Percentiles rank a stretch among this genome's conserved stretches.
Evolutionary conservation across 2,329 filamentous ascomycete species (phyloP).

Genomic region (Penicillium capsulatum): DNA sequence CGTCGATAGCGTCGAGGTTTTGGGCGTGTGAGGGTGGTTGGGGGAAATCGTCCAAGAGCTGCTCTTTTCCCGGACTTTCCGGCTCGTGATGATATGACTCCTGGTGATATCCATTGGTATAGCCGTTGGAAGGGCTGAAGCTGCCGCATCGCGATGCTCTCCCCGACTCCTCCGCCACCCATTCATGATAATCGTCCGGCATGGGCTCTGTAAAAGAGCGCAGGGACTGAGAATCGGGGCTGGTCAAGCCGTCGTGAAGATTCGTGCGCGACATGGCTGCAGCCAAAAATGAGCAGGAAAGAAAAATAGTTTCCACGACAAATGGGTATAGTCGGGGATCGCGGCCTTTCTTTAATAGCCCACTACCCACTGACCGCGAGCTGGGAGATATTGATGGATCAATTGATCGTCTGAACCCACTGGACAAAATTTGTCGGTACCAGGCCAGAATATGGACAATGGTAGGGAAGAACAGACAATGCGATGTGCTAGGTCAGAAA

Average conservation of each 20-base stretch:
- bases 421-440: background rate
- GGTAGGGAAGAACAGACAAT: constrained; percentile 2
- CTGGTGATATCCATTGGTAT: no score
- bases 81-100: background rate
- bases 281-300: no score
- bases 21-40: constrained; percentile 18
- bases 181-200: constrained; percentile 23
- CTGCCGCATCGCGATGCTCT: constrained; percentile 11
- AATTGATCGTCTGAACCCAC: constrained; percentile 13
- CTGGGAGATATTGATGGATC: constrained; percentile 24
- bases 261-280: constrained; percentile 14
- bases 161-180: constrained; percentile 17
- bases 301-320: background rate
- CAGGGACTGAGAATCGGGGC: constrained; percentile 17
- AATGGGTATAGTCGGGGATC: background rate
- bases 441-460: background rate
- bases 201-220: constrained; percentile 15
- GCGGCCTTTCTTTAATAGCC: constrained; percentile 14
- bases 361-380: no score
- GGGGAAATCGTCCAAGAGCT: constrained; percentile 24
- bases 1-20: constrained; percentile 14
- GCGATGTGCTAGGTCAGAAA: constrained; percentile 17
- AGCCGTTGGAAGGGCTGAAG: no score
- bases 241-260: constrained; percentile 12
- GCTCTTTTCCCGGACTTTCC: constrained; percentile 10